Base-by-base conservation (phyloP, 768 basidiomycete species). In the Suillus spraguei region DNA sequence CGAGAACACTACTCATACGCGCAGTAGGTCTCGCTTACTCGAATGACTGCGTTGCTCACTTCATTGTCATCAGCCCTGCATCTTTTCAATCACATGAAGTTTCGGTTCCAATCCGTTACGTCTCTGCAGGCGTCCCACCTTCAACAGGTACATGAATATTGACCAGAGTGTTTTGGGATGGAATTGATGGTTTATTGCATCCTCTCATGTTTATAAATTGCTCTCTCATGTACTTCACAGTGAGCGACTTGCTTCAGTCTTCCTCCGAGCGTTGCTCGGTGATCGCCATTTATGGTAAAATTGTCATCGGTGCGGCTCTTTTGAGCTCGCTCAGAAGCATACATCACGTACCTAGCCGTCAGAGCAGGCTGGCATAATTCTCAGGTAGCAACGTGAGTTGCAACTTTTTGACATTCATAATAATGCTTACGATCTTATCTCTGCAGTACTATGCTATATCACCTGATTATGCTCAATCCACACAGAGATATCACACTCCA, bases 311-410 rank as follows among this genome's bases (percentile, higher is more conserved):
- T 17, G 83, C 85, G 20, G 90, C 89, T 14, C 84, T 94, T 64
- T 76, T 93, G 63, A 91, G 87, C 72, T 92, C 90, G 28, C 92
- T 83, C 83, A 55, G 90, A 92, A 71, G 88, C 90, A 4, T 94
- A 94, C 68, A 91, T 94, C 60, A 92, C 91, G 22, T 94, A 92
- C 66, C 80, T 94, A 17, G 88, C 82, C 44, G 92, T 94, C 58
- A 87, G 83, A 68, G 80, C 87, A 20, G 91, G 92, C 11, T 94
- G 92, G 92, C 89, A 94, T 61, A 89, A 89, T 68, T 80, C 86
- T 4, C 85, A 88, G 62, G 89, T 94, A 63, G 92, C 90, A 38
- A 89, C 88, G 92, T 91, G 68, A 11, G 75, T 74, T 50, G 13
- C 52, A 22, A 35, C 17, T 11, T 38, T 42, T 56, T 24, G 44